A percentile compares a stretch with the other conserved stretches of the same genome.
These are phyloP conservation scores for Kwoniella botswanensis DNA, from an alignment of 768 basidiomycete species.

Conservation along the genomic window DNA sequence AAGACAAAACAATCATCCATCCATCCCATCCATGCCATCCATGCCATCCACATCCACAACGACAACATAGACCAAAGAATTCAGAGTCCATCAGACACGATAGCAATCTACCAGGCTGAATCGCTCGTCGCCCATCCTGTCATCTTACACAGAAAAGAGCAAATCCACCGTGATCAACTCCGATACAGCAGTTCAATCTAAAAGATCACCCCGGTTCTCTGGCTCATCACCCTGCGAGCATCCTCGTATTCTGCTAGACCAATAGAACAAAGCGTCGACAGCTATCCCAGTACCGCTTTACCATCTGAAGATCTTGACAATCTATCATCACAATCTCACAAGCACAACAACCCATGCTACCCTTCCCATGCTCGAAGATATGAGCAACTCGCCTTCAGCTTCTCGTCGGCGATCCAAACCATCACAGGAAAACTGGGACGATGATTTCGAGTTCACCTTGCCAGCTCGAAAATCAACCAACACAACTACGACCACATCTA, in stretches of 20 bases:
- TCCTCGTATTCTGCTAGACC: not conserved
- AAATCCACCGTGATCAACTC: too few species aligned
- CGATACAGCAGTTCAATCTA: not conserved
- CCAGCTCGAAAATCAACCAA: slow-evolving; percentile 19
- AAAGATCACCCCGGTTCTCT: not conserved
- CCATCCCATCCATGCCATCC: not conserved
- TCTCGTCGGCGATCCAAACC: slow-evolving; percentile 27
- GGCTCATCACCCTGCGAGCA: not conserved
- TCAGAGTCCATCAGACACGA: not conserved
- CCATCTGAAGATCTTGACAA: too few species aligned
- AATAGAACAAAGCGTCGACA: not conserved
- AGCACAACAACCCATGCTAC: slow-evolving; percentile 3
- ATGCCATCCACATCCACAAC: not conserved
- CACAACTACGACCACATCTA: not conserved
- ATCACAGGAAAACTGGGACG: slow-evolving; percentile 52
- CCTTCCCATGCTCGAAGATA: slow-evolving; percentile 24
- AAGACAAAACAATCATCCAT: not conserved
- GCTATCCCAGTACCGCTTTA: not conserved
- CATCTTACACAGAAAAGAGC: too few species aligned
- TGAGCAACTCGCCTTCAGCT: slow-evolving; percentile 25
- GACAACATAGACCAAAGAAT: not conserved
- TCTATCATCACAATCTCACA: not conserved
- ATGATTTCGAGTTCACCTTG: slow-evolving; percentile 49
- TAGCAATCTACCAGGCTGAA: too few species aligned
- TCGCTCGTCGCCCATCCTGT: too few species aligned